Conservation (phyloP, 345 rosid genomes). For the Gossypium australe region DNA sequence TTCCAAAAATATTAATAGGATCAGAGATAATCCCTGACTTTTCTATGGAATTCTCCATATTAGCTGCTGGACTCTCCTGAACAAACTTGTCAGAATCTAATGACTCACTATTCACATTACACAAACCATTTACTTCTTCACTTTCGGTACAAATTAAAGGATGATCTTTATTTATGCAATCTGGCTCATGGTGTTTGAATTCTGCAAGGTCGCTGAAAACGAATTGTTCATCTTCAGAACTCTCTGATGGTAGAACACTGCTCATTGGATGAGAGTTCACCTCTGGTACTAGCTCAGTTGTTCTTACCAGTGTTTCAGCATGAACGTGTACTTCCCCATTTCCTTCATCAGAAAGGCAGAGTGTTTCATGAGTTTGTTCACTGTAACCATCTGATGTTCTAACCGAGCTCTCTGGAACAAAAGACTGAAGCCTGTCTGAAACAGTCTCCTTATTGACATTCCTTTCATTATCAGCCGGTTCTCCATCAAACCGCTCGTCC, state of each 20-base stretch:
- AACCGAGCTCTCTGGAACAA: conserved; percentile 23
- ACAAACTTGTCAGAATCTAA: conserved; percentile 19
- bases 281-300: conserved; percentile 30
- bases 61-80: conserved; percentile 20
- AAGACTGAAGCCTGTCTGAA: conserved; percentile 26
- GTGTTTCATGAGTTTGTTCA: conserved; percentile 30
- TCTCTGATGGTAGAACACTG: conserved; percentile 32
- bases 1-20: conserved; percentile 44
- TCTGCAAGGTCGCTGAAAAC: conserved; percentile 59
- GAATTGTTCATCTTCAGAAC: conserved; percentile 68
- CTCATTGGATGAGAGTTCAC: conserved; percentile 28
- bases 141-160: conserved; percentile 17
- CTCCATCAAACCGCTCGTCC: conserved; percentile 27
- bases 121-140: conserved; percentile 10
- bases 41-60: conserved; percentile 25
- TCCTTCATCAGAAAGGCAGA: conserved; percentile 34
- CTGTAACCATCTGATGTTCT: conserved; percentile 25
- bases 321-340: conserved; percentile 21
- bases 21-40: conserved; percentile 30
- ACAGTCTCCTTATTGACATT: conserved; percentile 28
- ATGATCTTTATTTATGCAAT: conserved; percentile 22
- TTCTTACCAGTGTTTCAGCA: conserved; percentile 18
- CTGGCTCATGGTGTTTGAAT: conserved; percentile 25
- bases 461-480: conserved; percentile 31
- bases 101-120: conserved; percentile 20